These are phyloP conservation scores for Paraurostyla sp. DNA, from an alignment of 73 alveolate species.

Conservation along the genomic window DNA sequence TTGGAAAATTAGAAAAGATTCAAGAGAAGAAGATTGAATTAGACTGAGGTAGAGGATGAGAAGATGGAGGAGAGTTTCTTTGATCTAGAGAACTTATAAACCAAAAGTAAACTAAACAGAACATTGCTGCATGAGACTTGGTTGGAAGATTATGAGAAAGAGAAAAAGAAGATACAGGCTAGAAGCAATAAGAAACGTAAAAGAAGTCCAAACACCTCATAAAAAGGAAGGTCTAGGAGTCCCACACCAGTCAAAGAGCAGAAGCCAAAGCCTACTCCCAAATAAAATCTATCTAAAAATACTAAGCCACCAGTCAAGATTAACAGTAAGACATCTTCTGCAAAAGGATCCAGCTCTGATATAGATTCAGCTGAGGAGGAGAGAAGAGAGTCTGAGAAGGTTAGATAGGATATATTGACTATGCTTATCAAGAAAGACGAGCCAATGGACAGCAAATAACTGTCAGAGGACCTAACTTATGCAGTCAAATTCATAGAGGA, in stretches of 20 bases:
- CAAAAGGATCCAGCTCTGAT: not conserved
- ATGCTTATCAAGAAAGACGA: slow-evolving; percentile 20
- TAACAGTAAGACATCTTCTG: not conserved
- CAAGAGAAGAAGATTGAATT: slow-evolving; percentile 15
- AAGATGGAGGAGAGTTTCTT: not conserved
- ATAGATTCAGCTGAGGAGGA: slow-evolving; percentile 46
- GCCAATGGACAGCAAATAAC: not conserved
- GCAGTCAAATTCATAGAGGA: slow-evolving; percentile 4
- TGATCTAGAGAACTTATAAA: not conserved
- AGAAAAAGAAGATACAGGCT: not conserved
- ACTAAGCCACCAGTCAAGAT: not conserved
- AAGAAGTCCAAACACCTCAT: not conserved
- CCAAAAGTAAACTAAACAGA: slow-evolving; percentile 5
- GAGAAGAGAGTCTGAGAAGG: slow-evolving; percentile 37
- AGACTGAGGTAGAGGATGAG: not conserved
- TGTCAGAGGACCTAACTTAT: not conserved
- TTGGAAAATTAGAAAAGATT: not conserved
- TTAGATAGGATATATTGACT: not conserved
- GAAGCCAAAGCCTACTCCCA: not conserved
- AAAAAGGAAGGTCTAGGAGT: slow-evolving; percentile 10
- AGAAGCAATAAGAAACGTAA: slow-evolving; percentile 34
- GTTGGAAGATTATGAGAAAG: slow-evolving; percentile 34
- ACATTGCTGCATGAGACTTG: slow-evolving; percentile 30
- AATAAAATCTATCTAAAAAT: no score
- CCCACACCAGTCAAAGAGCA: slow-evolving; percentile 28